Base-by-base conservation (phyloP, 257 asterid species). In the Ilex asprella region DNA sequence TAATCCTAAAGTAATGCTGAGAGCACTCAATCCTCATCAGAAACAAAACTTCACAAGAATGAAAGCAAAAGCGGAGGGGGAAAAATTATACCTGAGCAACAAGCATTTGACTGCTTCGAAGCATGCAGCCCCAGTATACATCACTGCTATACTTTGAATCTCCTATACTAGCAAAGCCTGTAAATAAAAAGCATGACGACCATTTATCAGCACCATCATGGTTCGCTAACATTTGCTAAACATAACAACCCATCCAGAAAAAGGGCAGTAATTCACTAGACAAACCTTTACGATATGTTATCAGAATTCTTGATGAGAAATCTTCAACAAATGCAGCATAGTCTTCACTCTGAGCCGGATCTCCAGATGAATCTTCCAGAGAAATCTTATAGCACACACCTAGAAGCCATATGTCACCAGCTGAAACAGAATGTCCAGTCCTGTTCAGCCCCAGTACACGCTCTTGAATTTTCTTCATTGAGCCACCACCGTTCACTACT, bases 61-160 rank as follows among this genome's bases (percentile, higher is more conserved):
- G 31, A 27, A 41, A 66, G 61, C 32, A 15, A 35, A 12, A 69
- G 30, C 31, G 57, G 61, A 68, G 55, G 52, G 51, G 50, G 70
- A 52, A 54, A 64, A 14, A 61, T 59, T 58, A 69, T 79, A 68
- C 99, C 93, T 92, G 97, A 56, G 97, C 96, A 70, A 93, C 89
- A 78, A 93, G 99, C 99, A 93, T 93, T 82, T 93, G 99, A 81
- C 99, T 86, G 84, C 99, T 89, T 65, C 99, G 87, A 60, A 89
- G 83, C 99, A 93, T 93, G 74, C 99, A 93, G 30, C 99, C 99
- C 99, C 99, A 93, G 71, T 75, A 70, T 58, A 80, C 95, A 63
- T 93, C 99, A 68, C 97, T 89, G 27, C 72, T 72, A 75, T 87
- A 89, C 80, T 89, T 93, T 3, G 95, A 63, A 58, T 86, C 96